Percentiles rank a stretch among this genome's conserved stretches.
phyloP scores from a whole-genome alignment of 768 basidiomycete genomes.

The Candolleomyces aberdarensis region DNA sequence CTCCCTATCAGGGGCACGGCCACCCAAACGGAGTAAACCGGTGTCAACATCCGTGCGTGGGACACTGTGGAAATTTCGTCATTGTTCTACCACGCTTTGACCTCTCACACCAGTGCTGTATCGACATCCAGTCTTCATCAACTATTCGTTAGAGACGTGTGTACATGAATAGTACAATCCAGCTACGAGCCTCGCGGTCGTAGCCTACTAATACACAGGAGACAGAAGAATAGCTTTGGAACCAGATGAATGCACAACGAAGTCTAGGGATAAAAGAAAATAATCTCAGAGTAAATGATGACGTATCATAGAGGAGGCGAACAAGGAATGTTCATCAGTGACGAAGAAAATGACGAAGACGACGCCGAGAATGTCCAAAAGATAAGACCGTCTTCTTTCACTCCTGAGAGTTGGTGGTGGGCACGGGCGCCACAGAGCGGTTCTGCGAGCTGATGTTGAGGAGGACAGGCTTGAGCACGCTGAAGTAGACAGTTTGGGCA shows the following conservation, averaged over 20 bases:
- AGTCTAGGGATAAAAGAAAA: not conserved
- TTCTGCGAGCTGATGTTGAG: constrained; percentile 51
- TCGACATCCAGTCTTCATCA: not conserved
- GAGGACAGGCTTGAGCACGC: constrained; percentile 78
- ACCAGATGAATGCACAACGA: not conserved
- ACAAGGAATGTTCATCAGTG: not conserved
- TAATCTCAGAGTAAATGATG: not conserved
- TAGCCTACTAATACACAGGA: not conserved
- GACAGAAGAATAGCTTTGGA: not conserved
- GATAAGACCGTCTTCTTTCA: constrained; percentile 15
- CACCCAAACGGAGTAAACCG: no score
- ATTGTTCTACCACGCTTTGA: no score
- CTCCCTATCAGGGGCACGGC: no score
- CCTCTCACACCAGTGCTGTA: not conserved
- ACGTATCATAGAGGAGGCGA: not conserved
- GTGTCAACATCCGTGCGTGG: no score
- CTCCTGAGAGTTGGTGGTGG: constrained; percentile 47
- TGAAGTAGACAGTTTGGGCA: constrained; percentile 77
- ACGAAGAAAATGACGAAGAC: not conserved
- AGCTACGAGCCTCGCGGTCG: not conserved
- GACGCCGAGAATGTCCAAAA: not conserved
- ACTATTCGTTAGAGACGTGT: not conserved
- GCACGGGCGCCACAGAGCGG: constrained; percentile 43
- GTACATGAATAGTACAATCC: not conserved
- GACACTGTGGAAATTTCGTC: no score